Conservation (phyloP, 345 rosid species). For the Raphanus sativus region DNA sequence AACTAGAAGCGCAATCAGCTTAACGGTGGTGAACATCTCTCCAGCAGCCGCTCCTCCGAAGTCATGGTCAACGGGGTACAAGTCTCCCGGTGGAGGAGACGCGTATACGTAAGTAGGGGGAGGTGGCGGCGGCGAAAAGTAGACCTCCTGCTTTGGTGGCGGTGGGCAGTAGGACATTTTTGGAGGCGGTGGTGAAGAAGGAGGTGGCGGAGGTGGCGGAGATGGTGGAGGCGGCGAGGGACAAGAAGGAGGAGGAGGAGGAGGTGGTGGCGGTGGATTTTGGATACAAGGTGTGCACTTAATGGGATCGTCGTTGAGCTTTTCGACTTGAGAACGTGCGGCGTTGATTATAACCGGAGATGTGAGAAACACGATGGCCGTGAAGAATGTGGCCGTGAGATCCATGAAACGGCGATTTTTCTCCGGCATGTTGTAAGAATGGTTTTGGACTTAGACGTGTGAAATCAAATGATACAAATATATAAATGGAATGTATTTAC, state of each 20-base stretch:
- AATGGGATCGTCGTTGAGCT: conserved; percentile 4
- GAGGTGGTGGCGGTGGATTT: conserved; percentile 36
- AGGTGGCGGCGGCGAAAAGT: not conserved
- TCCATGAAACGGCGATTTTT: not conserved
- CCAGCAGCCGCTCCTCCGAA: conserved; percentile 27
- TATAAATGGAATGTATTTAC: conserved; percentile 12
- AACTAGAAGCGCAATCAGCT: not conserved
- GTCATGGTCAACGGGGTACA: conserved; percentile 50
- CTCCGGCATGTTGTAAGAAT: conserved; percentile 14
- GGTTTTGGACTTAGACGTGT: not conserved
- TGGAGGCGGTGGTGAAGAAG: conserved; percentile 24
- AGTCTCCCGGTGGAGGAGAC: conserved; percentile 51
- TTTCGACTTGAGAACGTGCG: not conserved
- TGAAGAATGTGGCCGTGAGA: conserved; percentile 6
- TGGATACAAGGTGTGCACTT: conserved; percentile 49
- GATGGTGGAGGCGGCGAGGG: conserved; percentile 41
- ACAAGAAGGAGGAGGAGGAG: conserved; percentile 38
- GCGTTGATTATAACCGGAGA: conserved; percentile 5
- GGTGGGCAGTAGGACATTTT: conserved; percentile 6
- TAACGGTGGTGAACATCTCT: not conserved
- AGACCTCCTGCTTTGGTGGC: conserved; percentile 16
- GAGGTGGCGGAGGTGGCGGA: conserved; percentile 41
- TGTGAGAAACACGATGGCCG: conserved; percentile 12
- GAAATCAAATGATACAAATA: not conserved
- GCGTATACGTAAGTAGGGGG: conserved; percentile 33